These are phyloP conservation scores for Penicillium crystallinum DNA, from an alignment of 495 filamentous ascomycete genomes.

Conservation along the genomic window DNA sequence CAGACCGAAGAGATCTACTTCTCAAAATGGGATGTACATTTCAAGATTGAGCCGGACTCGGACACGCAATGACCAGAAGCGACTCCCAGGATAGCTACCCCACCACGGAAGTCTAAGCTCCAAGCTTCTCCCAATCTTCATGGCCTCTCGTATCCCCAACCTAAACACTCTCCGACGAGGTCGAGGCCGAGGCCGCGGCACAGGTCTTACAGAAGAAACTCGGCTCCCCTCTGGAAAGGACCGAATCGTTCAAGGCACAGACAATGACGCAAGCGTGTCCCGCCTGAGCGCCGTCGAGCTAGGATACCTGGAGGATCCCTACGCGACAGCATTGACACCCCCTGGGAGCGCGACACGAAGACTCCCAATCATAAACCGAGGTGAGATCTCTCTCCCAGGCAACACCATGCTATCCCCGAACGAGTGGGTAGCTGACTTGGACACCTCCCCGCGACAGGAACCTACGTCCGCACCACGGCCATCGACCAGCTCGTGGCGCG, in stretches of 20 bases:
- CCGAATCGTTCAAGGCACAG: conserved; percentile 75
- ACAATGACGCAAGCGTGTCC: conserved; percentile 85
- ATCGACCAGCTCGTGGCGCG: conserved; percentile 72
- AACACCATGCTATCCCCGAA: not conserved
- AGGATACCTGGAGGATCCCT: conserved; percentile 84
- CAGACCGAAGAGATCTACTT: too few relatives aligned
- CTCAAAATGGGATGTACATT: too few relatives aligned
- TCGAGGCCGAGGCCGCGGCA: conserved; percentile 39
- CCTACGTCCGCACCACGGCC: conserved; percentile 86
- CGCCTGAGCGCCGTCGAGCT: conserved; percentile 80
- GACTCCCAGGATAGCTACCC: not conserved
- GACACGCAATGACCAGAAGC: not conserved
- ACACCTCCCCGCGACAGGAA: conserved; percentile 50
- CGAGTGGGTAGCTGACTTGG: conserved; percentile 1
- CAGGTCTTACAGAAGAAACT: conserved; percentile 6
- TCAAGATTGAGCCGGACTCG: too few relatives aligned
- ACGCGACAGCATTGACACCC: conserved; percentile 60
- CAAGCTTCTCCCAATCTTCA: conserved; percentile 31
- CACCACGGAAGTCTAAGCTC: conserved; percentile 16
- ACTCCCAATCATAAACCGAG: conserved; percentile 89
- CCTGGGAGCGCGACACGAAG: conserved; percentile 46
- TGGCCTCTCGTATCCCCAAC: conserved; percentile 75
- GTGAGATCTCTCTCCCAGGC: conserved; percentile 35
- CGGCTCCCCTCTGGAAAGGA: conserved; percentile 39
- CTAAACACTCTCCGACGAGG: conserved; percentile 61